phyloP scores from a whole-genome alignment of 2,329 filamentous ascomycete genomes.

The Fusarium anthophilum region DNA sequence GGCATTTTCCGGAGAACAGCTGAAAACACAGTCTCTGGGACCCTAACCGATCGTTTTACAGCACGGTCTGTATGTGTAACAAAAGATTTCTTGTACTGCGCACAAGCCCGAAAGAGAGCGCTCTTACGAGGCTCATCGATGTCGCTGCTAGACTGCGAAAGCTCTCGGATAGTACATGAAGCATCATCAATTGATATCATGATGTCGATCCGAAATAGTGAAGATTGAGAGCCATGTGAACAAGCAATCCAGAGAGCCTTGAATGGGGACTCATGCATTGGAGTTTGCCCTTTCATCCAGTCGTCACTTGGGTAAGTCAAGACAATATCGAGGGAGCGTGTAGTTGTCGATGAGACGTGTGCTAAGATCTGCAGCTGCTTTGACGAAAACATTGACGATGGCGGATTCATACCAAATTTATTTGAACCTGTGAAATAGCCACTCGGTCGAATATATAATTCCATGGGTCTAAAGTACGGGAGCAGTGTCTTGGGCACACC shows the following conservation, averaged over 20 bases:
- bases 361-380: neutral
- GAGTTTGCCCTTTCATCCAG: neutral
- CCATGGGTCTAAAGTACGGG: neutral
- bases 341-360: neutral
- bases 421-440: neutral
- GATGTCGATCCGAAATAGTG: slow-evolving; percentile 1
- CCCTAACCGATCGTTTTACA: neutral
- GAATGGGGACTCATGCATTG: neutral
- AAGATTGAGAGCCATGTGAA: neutral
- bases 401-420: neutral
- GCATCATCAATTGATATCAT: slow-evolving; percentile 2
- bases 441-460: slow-evolving; percentile 1
- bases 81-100: slow-evolving; percentile 4
- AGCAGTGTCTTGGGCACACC: neutral
- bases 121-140: neutral
- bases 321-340: neutral
- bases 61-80: slow-evolving; percentile 3
- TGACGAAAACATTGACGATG: neutral
- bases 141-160: neutral
- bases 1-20: neutral
- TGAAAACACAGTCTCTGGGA: neutral
- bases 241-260: slow-evolving; percentile 1
- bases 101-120: neutral
- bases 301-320: neutral
- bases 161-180: slow-evolving; percentile 1